A percentile compares a stretch with the other conserved stretches of the same genome.
Evolutionary conservation across 768 basidiomycete genomes (phyloP).

Genomic region (Rhodotorula diobovata): DNA sequence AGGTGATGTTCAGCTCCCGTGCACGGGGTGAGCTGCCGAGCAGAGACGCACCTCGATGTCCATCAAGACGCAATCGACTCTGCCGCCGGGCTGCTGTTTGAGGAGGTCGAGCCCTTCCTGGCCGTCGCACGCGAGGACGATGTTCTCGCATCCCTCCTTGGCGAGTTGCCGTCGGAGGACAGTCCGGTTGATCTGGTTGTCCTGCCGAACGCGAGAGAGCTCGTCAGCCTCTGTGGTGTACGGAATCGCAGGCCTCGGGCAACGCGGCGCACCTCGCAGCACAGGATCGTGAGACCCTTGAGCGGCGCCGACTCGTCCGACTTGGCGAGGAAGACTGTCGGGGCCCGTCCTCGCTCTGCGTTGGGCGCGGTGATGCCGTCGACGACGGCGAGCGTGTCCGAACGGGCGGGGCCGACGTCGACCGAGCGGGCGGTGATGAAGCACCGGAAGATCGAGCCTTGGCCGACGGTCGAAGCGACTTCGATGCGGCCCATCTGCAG

Average conservation of each 20-base stretch:
- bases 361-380: slow-evolving; percentile 32
- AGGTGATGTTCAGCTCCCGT: not conserved
- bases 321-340: slow-evolving; percentile 22
- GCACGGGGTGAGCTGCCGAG: no score
- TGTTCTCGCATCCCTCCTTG: slow-evolving; percentile 18
- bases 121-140: slow-evolving; percentile 29
- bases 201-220: not conserved
- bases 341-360: slow-evolving; percentile 11
- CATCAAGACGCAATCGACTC: slow-evolving; percentile 36
- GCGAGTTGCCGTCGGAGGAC: slow-evolving; percentile 27
- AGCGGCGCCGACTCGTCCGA: not conserved
- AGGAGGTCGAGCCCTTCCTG: slow-evolving; percentile 18
- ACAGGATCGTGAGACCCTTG: slow-evolving; percentile 7
- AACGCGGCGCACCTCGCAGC: slow-evolving; percentile 21
- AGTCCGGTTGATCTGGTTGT: slow-evolving; percentile 33
- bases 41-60: slow-evolving; percentile 30
- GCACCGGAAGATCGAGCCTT: slow-evolving; percentile 36
- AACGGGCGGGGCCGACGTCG: slow-evolving; percentile 3
- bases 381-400: slow-evolving; percentile 5
- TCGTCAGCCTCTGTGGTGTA: not conserved
- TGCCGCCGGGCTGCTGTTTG: not conserved
- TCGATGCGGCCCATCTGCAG: slow-evolving; percentile 33
- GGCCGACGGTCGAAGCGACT: slow-evolving; percentile 26
- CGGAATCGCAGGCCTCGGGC: rapidly evolving
- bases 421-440: slow-evolving; percentile 35